Evolutionary conservation across 768 basidiomycete species (phyloP).

Genomic region (Termitomyces sp.): DNA sequence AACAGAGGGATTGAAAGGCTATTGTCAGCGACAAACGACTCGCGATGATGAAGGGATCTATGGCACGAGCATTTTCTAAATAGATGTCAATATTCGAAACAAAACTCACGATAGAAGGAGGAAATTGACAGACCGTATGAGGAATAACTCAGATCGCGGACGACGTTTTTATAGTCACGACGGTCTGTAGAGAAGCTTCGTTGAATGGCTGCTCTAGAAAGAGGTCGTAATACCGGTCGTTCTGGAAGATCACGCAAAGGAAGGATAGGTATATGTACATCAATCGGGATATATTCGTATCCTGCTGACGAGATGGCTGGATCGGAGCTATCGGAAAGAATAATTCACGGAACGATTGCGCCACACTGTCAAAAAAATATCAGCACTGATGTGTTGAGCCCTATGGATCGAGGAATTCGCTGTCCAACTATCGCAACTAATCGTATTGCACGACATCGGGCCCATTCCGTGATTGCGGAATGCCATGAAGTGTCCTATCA

Average conservation of each 20-base stretch:
- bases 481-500: conserved; percentile 24
- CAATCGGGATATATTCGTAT: conserved; percentile 28
- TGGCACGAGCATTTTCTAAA: conserved; percentile 25
- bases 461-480: conserved; percentile 27
- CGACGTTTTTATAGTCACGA: conserved; percentile 29
- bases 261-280: conserved; percentile 29
- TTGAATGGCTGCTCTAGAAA: conserved; percentile 36
- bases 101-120: not conserved
- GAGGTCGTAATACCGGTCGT: conserved; percentile 13
- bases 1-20: conserved; percentile 24
- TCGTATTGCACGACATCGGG: conserved; percentile 29
- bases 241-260: conserved; percentile 23
- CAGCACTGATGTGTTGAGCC: not conserved
- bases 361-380: conserved; percentile 18
- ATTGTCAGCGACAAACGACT: conserved; percentile 16
- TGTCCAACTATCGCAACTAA: conserved; percentile 33
- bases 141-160: conserved; percentile 25
- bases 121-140: conserved; percentile 20
- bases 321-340: conserved; percentile 28
- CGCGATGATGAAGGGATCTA: conserved; percentile 18
- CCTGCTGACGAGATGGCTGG: conserved; percentile 21
- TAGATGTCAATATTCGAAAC: not conserved
- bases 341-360: conserved; percentile 20
- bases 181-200: conserved; percentile 28
- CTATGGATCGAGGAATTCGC: conserved; percentile 16